Base-by-base conservation (phyloP, 352 stramenopile genomes). In the Thalassiosira hispida region DNA sequence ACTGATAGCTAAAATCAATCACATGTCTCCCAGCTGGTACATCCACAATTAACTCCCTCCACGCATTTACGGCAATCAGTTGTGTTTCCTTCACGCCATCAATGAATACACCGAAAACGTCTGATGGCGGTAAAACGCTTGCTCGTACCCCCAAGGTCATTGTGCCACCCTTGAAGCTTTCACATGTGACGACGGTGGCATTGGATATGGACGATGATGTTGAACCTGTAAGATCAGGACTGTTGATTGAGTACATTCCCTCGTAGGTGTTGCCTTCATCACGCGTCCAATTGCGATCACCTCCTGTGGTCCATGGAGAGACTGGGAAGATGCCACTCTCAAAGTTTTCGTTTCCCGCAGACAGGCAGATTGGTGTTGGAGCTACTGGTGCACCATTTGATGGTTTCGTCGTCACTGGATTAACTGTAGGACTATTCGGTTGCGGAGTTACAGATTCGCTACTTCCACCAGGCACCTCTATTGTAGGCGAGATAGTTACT, bases 1-100 rank as follows among this genome's bases (percentile, higher is more conserved):
- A 74, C 47, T 65, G 72, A 64, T 80, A 80, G 40, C 53, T 70
- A 18, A 80, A 70, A 59, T 69, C 59, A 52, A 80, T 70, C 14
- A 35, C 64, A 35, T 80, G 72, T 25, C 44, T 29, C 25, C 72
- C 72, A 27, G 62, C 53, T 42, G 42, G 31, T 31, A 80, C 23
- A 23, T 62, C 72, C 18, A 80, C 31, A 9, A 23, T 18, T 9
- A 80, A 25, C 22, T 65, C 44, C 20, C n/a, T 73, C 22, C 60
- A 80, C 18, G 64, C 72, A 74, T 80, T 61, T 0, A 65, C 49
- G 52, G 64, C 72, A 51, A 80, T 55, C n/a, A 80, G 11, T 38
- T 74, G 38, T 12, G 22, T 68, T 12, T 25, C 47, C n/a, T 53
- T 63, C 1, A 70, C 38, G 20, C 59, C 63, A 47, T 80, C 72